phyloP scores from a whole-genome alignment of 2,329 filamentous ascomycete species.

The Hypoxylon rubiginosum region DNA sequence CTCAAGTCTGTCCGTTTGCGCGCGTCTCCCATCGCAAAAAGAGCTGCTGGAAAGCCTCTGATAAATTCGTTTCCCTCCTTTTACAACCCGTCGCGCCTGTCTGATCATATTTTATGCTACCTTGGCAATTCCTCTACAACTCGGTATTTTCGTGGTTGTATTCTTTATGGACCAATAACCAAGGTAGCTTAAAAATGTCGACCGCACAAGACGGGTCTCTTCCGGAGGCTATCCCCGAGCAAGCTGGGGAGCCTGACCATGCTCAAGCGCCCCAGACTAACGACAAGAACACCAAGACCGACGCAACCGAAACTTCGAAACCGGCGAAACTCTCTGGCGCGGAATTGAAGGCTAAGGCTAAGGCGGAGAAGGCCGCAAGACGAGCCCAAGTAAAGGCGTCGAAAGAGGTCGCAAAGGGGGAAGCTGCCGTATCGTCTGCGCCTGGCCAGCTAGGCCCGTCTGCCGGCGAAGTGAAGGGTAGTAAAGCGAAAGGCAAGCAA shows the following conservation, averaged over 20 bases:
- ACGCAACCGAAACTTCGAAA: constrained; percentile 47
- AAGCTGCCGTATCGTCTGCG: constrained; percentile 50
- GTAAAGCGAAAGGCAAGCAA: constrained; percentile 63
- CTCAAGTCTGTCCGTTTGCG: constrained; percentile 20
- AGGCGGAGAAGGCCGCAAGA: constrained; percentile 91
- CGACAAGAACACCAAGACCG: constrained; percentile 43
- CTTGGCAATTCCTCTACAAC: constrained; percentile 9
- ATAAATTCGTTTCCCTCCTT: constrained; percentile 1
- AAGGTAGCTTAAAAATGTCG: constrained; percentile 38
- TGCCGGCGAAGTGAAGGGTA: constrained; percentile 60
- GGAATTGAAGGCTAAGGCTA: constrained; percentile 88
- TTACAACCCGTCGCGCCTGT: not conserved
- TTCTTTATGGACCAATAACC: constrained; percentile 17
- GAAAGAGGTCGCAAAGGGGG: constrained; percentile 60
- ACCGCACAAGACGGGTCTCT: constrained; percentile 35
- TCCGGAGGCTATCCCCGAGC: constrained; percentile 37
- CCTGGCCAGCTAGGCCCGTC: constrained; percentile 56
- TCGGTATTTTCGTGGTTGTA: constrained; percentile 13
- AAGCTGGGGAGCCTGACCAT: constrained; percentile 35
- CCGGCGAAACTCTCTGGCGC: constrained; percentile 75
- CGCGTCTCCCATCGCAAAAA: constrained; percentile 23
- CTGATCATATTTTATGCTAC: constrained; percentile 6
- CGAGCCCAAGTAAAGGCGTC: constrained; percentile 78
- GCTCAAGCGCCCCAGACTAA: constrained; percentile 32
- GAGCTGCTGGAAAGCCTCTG: constrained; percentile 13